Evolutionary conservation across 371 early-diverging fungal species (phyloP).

Genomic region (Rhizomucor pusillus): DNA sequence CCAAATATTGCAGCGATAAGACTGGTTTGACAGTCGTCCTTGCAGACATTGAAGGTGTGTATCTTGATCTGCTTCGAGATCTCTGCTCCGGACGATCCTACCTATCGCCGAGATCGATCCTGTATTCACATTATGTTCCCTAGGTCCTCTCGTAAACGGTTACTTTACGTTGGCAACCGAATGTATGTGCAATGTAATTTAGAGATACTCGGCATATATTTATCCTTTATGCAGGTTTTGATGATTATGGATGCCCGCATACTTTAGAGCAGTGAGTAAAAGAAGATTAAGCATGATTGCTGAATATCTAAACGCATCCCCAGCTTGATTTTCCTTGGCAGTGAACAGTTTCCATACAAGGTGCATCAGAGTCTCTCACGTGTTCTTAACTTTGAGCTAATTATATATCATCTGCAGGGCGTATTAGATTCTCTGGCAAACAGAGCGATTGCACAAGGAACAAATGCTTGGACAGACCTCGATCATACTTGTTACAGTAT

Average conservation of each 20-base stretch:
- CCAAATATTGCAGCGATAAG: conserved; percentile 53
- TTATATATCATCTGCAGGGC: conserved; percentile 26
- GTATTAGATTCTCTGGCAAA: conserved; percentile 71
- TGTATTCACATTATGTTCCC: neutral
- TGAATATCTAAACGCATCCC: neutral
- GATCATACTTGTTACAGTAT: conserved; percentile 64
- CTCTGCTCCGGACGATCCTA: neutral
- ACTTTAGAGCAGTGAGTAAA: conserved; percentile 65
- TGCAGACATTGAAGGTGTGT: conserved; percentile 61
- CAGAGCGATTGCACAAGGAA: conserved; percentile 67
- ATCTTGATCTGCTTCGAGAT: neutral
- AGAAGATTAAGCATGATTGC: neutral
- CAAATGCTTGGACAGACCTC: conserved; percentile 67
- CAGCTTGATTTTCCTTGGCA: conserved; percentile 66
- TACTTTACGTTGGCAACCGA: conserved; percentile 67
- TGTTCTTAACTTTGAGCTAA: neutral
- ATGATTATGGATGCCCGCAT: conserved; percentile 71
- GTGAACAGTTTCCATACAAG: conserved; percentile 70
- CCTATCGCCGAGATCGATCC: neutral
- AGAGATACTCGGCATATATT: neutral
- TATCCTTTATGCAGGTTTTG: conserved; percentile 40
- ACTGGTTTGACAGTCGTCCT: conserved; percentile 62
- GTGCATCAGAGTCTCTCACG: conserved; percentile 11
- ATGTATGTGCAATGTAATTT: conserved; percentile 28
- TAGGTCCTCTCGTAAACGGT: conserved; percentile 66